Evolutionary conservation across 2,329 filamentous ascomycete genomes (phyloP), one percentile per base, ranked within the genome.

Genomic region (Exserohilum turcica): DNA sequence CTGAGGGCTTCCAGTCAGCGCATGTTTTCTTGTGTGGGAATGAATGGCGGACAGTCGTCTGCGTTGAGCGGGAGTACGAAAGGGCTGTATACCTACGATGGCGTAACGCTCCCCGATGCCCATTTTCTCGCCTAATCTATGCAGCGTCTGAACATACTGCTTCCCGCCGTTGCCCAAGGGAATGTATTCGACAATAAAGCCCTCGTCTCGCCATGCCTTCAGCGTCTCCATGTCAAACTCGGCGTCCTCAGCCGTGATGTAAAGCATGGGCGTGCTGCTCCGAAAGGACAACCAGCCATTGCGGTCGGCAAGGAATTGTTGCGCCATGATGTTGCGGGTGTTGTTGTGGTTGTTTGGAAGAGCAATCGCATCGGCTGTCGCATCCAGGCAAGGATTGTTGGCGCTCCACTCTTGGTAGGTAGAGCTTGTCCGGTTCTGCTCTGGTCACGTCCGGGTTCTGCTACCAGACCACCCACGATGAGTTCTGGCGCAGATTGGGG

Each of bases 21-120:
- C 32, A 42, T 45, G 38, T 38, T 28, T 19, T 15, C 7, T 18
- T 33, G 6, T 35, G 37, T 32, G 19, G 13, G 19, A 16, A n/a
- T 21, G 38, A 32, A 27, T 13, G 38, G 31, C 5, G 19, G 19
- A 36, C 15, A 12, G 16, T 45, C 21, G 27, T 37, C 32, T 9
- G 10, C 18, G 28, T 33, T 54, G 56, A 38, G 50, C 54, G 13
- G 28, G 28, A 21, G 13, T 43, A 52, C 15, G 49, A 56, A 39
- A 59, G 61, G 70, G 59, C 28, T 48, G 59, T 71, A 53, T 78
- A 86, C 84, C 84, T 68, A 87, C 79, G 60, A 87, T 81, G 3
- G 80, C 85, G 70, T 86, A 88, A 53, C 81, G 80, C 67, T 85
- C 84, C 19, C 84, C 83, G 31, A 86, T 76, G 12, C 79, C 76